Conservation (phyloP, 1,284 basidiomycete species). For the Coriolopsis trogii region DNA sequence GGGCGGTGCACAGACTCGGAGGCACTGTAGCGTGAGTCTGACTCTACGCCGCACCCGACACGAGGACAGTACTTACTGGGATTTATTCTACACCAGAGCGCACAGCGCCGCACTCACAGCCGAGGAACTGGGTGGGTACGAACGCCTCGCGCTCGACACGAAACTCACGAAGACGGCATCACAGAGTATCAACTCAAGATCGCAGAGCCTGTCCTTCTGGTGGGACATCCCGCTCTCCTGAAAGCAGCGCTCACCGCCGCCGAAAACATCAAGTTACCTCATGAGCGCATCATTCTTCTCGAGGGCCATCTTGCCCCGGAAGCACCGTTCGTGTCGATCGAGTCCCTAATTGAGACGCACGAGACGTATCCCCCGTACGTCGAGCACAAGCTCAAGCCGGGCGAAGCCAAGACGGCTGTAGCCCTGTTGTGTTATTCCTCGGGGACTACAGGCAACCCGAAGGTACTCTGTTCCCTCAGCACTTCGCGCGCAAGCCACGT, state of each 20-base stretch:
- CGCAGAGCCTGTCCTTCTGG: neutral
- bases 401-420: conserved; percentile 64
- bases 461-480: conserved; percentile 38
- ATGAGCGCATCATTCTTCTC: conserved; percentile 25
- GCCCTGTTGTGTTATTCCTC: conserved; percentile 78
- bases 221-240: neutral
- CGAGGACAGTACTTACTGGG: neutral
- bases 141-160: neutral
- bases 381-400: conserved; percentile 48
- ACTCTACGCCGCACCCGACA: neutral
- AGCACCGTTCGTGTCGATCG: conserved; percentile 39
- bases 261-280: neutral
- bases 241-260: neutral
- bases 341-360: conserved; percentile 52
- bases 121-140: conserved; percentile 51
- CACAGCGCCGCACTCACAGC: conserved; percentile 66
- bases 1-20: conserved; percentile 70
- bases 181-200: neutral
- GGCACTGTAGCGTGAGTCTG: conserved; percentile 59
- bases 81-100: conserved; percentile 32
- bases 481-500: neutral
- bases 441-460: conserved; percentile 81
- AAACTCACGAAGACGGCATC: neutral
- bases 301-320: neutral
- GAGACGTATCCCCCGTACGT: conserved; percentile 43